Base-by-base conservation (phyloP, 805 yeast species). In the Middelhovenomyces tepae region DNA sequence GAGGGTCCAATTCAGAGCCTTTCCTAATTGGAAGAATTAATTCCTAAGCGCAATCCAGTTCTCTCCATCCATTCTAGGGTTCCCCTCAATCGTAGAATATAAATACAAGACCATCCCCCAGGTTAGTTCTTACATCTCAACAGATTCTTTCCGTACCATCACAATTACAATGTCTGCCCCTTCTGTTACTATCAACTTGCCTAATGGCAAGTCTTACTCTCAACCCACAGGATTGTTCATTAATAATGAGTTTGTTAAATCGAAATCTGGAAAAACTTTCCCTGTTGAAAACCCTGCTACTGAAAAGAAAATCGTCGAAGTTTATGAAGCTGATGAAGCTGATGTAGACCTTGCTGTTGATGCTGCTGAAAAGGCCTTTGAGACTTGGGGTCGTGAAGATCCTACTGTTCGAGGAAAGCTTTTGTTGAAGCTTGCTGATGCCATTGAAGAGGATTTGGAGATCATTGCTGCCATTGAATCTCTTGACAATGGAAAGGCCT, bases 181-280 rank as follows among this genome's bases (percentile, higher is more conserved):
- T 66, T 72, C 68, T 3, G 62, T 64, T 7, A 60, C 60, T 21
- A 57, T 78, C 43, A 69, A 67, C 6, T 60, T 76, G 39, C 86
- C 87, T 41, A 78, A 75, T 43, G 87, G 87, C 17, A 45, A 61
- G 20, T 60, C 65, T 22, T 80, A 78, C 52, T 67, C 73, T 32
- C 93, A 82, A 63, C 95, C 95, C 48, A 77, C 81, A 7, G 95
- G 95, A 43, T 63, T 87, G 48, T 87, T 83, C 68, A 84, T 87
- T 57, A 79, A 84, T 65, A 83, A 83, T 59, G 83, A 83, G 57
- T 84, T 80, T 50, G 77, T 78, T 36, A 48, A 62, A 31, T 68
- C 82, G 5, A 57, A 60, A 21, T 69, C 71, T 35, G 71, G 69
- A 35, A 64, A 71, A 49, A 73, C 75, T n/a, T 62, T 80, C 38